Conservation (phyloP, 805 yeast species). For the Candida endomychidarum region DNA sequence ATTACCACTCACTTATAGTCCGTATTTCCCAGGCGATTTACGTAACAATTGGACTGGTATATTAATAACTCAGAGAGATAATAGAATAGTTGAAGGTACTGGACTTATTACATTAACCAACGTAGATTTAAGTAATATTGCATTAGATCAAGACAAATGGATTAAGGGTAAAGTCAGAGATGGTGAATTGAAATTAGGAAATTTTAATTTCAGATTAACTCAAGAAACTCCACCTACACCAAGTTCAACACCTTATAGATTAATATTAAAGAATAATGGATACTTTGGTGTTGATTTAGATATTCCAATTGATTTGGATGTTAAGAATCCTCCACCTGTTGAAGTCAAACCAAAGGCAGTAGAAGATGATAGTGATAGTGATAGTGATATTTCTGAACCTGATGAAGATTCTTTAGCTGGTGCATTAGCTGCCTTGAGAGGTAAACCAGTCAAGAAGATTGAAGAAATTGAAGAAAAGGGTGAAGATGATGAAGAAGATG, state of each 20-base stretch:
- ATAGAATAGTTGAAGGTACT: constrained; percentile 64
- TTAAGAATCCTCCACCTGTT: constrained; percentile 44
- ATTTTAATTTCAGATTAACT: constrained; percentile 71
- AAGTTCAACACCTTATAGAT: constrained; percentile 68
- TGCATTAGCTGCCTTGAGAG: constrained; percentile 68
- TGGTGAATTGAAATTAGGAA: constrained; percentile 50
- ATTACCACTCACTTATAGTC: constrained; percentile 66
- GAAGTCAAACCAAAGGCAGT: constrained; percentile 31
- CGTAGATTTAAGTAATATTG: constrained; percentile 55
- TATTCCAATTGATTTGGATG: constrained; percentile 68
- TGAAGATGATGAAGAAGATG: constrained; percentile 33
- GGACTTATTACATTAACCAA: constrained; percentile 54
- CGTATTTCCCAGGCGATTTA: constrained; percentile 66
- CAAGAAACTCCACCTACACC: constrained; percentile 74
- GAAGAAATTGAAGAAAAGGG: constrained; percentile 15
- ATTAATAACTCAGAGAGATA: constrained; percentile 72
- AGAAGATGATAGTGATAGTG: constrained; percentile 33
- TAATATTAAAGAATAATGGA: constrained; percentile 67
- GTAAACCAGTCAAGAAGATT: constrained; percentile 50
- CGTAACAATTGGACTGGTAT: constrained; percentile 64
- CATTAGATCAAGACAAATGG: constrained; percentile 53
- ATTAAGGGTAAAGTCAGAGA: constrained; percentile 31
- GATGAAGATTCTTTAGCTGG: constrained; percentile 77
- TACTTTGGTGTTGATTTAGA: constrained; percentile 84
- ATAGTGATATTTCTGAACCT: constrained; percentile 61